Percentiles rank a stretch among this genome's conserved stretches.
These are phyloP conservation scores for Arthrobotrys megalospora DNA, from an alignment of 2,329 filamentous ascomycete genomes.

Conservation along the genomic window DNA sequence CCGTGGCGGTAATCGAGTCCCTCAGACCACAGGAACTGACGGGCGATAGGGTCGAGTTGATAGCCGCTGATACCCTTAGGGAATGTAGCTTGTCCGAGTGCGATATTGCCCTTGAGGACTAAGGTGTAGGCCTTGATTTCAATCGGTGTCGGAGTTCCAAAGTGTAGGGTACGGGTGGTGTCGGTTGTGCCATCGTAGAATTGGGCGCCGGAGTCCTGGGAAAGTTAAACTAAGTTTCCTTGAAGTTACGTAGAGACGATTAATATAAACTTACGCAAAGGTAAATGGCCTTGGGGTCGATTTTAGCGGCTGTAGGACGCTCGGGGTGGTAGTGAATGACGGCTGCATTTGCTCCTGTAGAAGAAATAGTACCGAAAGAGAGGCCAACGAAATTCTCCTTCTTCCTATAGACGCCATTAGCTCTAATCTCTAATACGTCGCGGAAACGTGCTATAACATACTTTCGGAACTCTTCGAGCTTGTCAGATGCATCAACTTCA, in stretches of 20 bases:
- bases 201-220: conserved; percentile 88
- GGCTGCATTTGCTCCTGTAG: conserved; percentile 90
- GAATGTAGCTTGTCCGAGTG: conserved; percentile 86
- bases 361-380: conserved; percentile 96
- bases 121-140: conserved; percentile 93
- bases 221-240: not conserved
- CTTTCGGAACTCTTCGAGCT: conserved; percentile 81
- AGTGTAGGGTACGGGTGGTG: conserved; percentile 93
- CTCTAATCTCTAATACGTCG: not conserved
- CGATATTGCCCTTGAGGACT: conserved; percentile 94
- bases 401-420: conserved; percentile 18
- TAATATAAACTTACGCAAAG: conserved; percentile 73
- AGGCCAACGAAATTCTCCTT: conserved; percentile 84
- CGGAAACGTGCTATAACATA: conserved; percentile 66
- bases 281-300: conserved; percentile 89
- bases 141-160: conserved; percentile 84
- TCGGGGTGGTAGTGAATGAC: conserved; percentile 97
- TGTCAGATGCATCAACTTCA: conserved; percentile 92
- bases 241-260: not conserved
- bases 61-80: conserved; percentile 96
- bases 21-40: conserved; percentile 92
- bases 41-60: conserved; percentile 87
- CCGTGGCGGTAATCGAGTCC: conserved; percentile 96
- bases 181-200: conserved; percentile 96
- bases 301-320: conserved; percentile 81